These are phyloP conservation scores for Rachicladosporium sp. DNA, from an alignment of 2,329 filamentous ascomycete genomes.

Conservation along the genomic window DNA sequence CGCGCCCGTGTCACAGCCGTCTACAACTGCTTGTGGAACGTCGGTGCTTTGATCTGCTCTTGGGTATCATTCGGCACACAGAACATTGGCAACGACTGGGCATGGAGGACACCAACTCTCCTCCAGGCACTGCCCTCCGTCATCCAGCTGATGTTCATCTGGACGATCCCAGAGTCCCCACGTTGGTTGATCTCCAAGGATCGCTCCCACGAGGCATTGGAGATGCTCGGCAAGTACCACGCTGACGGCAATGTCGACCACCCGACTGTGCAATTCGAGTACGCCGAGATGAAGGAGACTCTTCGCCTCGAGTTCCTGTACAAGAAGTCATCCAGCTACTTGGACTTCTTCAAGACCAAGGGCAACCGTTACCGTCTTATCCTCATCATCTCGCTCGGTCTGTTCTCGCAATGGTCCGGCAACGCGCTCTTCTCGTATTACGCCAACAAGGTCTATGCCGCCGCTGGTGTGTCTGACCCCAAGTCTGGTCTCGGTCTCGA, in stretches of 20 bases:
- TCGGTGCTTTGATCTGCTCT: slow-evolving; percentile 6
- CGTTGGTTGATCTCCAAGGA: slow-evolving; percentile 14
- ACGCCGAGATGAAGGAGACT: slow-evolving; percentile 47
- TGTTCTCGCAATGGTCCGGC: slow-evolving; percentile 29
- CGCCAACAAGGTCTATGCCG: slow-evolving; percentile 10
- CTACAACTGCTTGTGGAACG: slow-evolving; percentile 8
- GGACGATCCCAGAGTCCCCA: slow-evolving; percentile 15
- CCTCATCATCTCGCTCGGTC: slow-evolving; percentile 26
- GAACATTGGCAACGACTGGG: slow-evolving; percentile 11
- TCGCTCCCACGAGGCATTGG: slow-evolving; percentile 14
- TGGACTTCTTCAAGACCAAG: slow-evolving; percentile 10
- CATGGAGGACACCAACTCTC: slow-evolving; percentile 16
- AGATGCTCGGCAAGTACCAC: slow-evolving; percentile 31
- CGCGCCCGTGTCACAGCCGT: slow-evolving; percentile 6
- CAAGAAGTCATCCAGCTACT: slow-evolving; percentile 26
- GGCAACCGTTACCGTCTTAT: slow-evolving; percentile 27
- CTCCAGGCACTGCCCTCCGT: slow-evolving; percentile 14
- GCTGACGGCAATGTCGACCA: slow-evolving; percentile 34
- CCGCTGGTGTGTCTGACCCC: not conserved
- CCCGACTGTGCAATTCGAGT: slow-evolving; percentile 45
- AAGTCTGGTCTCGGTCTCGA: slow-evolving; percentile 23
- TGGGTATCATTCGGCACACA: slow-evolving; percentile 6
- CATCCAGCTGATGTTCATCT: slow-evolving; percentile 12
- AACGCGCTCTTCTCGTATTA: slow-evolving; percentile 27
- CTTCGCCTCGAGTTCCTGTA: slow-evolving; percentile 42